Percentiles rank a stretch among this genome's conserved stretches.
These are phyloP conservation scores for Parastagonospora nodorum DNA, from an alignment of 2,329 filamentous ascomycete species.

Conservation along the genomic window DNA sequence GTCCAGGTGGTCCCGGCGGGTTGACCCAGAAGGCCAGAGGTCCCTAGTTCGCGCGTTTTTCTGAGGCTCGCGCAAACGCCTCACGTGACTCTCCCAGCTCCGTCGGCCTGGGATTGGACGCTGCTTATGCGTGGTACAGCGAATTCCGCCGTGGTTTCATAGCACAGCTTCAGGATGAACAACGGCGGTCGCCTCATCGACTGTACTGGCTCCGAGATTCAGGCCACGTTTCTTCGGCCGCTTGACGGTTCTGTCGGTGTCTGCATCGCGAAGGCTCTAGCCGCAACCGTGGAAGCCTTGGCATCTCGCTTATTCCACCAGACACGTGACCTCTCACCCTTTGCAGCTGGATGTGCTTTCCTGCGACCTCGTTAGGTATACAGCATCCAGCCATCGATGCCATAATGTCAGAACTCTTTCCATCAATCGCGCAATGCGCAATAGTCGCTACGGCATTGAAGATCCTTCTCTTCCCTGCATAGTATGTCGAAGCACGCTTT, in stretches of 20 bases:
- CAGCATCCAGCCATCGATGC: slow-evolving; percentile 26
- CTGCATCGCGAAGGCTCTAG: background rate
- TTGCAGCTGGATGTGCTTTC: slow-evolving; percentile 19
- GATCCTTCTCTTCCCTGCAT: slow-evolving; percentile 88
- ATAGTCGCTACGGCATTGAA: slow-evolving; percentile 87
- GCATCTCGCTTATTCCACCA: slow-evolving; percentile 11
- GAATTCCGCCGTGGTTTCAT: too few relatives aligned
- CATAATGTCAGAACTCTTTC: slow-evolving; percentile 78
- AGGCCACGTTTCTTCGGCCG: background rate
- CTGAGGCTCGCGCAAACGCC: background rate
- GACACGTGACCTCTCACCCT: slow-evolving; percentile 24
- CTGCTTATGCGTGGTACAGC: too few relatives aligned
- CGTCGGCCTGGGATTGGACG: background rate
- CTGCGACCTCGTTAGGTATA: slow-evolving; percentile 13
- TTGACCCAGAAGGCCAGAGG: background rate
- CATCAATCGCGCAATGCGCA: slow-evolving; percentile 86
- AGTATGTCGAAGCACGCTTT: slow-evolving; percentile 65
- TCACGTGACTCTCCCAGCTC: background rate
- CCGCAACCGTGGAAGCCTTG: background rate
- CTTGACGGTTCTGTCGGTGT: background rate
- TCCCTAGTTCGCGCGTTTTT: background rate
- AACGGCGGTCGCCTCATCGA: too few relatives aligned
- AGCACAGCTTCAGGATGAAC: too few relatives aligned
- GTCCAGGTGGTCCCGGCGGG: background rate
- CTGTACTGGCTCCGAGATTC: too few relatives aligned